Conservation (phyloP, 2,329 filamentous ascomycete genomes). For the Parafenestella ontariensis region DNA sequence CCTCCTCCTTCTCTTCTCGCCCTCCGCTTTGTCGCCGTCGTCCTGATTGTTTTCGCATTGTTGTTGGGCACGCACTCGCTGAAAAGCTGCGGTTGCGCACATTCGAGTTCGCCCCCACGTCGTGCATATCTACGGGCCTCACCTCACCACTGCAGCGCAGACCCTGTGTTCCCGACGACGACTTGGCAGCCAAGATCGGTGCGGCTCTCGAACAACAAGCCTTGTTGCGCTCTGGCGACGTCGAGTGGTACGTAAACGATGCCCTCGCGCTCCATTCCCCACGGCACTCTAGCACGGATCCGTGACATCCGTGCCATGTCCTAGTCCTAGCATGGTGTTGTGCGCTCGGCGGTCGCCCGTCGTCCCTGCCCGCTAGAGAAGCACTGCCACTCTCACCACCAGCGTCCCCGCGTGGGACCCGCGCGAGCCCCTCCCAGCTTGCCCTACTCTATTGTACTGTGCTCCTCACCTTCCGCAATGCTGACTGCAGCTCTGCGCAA, state of each 20-base stretch:
- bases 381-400: constrained; percentile 30
- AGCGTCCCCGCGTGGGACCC: constrained; percentile 32
- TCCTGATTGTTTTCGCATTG: neutral
- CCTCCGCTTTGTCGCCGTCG: neutral
- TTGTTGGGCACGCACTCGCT: neutral
- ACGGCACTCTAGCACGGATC: constrained; percentile 4
- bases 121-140: neutral
- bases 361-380: constrained; percentile 21
- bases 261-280: constrained; percentile 12
- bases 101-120: neutral
- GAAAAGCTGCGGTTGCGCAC: neutral
- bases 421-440: constrained; percentile 19
- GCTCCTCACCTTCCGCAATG: constrained; percentile 36
- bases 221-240: constrained; percentile 25
- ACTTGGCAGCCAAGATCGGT: constrained; percentile 38
- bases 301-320: constrained; percentile 9
- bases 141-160: constrained; percentile 1
- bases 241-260: constrained; percentile 37
- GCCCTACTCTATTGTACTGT: constrained; percentile 30
- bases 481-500: constrained; percentile 37
- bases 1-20: neutral
- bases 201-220: constrained; percentile 32
- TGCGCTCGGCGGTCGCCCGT: constrained; percentile 16
- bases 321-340: constrained; percentile 10
- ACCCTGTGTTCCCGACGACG: constrained; percentile 24